Percentiles rank a stretch among this genome's conserved stretches.
Evolutionary conservation across 2,329 filamentous ascomycete species (phyloP).

Genomic region (Trichoderma koningii): DNA sequence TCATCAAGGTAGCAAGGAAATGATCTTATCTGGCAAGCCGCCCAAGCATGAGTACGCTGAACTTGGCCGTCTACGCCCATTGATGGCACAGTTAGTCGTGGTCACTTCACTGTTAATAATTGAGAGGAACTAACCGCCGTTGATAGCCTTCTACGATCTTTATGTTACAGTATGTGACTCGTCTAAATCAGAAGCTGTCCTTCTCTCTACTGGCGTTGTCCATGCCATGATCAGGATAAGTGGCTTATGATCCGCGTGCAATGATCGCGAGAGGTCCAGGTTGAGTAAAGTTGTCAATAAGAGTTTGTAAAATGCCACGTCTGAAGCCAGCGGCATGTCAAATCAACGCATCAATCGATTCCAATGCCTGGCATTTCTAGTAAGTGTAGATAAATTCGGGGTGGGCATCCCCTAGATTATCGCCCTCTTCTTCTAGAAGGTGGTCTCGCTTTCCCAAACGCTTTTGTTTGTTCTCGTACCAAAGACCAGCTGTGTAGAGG

Average conservation of each 20-base stretch:
- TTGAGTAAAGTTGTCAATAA: too few species aligned
- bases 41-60: neutral
- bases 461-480: constrained; percentile 19
- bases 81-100: neutral
- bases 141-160: neutral
- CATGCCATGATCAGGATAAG: too few species aligned
- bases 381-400: constrained; percentile 22
- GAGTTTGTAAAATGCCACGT: neutral
- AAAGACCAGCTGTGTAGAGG: constrained; percentile 11
- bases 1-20: neutral
- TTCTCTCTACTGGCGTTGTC: too few species aligned
- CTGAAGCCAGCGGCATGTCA: neutral
- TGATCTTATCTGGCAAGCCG: neutral
- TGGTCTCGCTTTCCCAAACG: neutral
- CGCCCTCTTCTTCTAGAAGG: constrained; percentile 11
- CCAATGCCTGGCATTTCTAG: neutral
- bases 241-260: too few species aligned
- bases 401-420: constrained; percentile 21
- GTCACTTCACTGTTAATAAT: neutral
- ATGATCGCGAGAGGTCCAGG: too few species aligned
- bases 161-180: neutral
- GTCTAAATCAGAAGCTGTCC: too few species aligned
- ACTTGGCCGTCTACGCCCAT: neutral
- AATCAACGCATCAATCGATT: too few species aligned
- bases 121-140: neutral